Evolutionary conservation across 371 early-diverging fungal genomes (phyloP), one percentile per base, ranked within the genome.

Genomic region (Apophysomyces elegans): DNA sequence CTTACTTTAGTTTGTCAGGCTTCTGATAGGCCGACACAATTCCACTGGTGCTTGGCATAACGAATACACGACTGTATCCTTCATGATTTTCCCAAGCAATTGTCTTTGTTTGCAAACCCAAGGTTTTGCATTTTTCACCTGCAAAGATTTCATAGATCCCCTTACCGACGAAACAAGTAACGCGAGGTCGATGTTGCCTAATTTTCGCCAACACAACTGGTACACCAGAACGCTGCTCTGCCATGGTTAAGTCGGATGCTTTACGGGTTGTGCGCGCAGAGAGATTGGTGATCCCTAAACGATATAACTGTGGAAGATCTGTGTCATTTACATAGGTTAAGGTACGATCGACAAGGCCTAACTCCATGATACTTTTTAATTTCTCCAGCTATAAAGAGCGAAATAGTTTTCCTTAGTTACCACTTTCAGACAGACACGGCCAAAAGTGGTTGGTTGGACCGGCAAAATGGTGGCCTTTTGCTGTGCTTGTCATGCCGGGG

Each of bases 1-100:
- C 65, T 65, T 78, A 76, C 80, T 67, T 78, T 39, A 86, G 67
- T 65, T 88, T 91, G 18, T 86, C 89, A 14, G 80, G 64, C 62
- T 77, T 85, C 45, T 77, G 76, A 65, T 89, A 91, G 6, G 88
- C 80, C 2, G 87, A 76, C 18, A 89, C 88, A 12, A 88, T 70
- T 11, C 91, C 91, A 71, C 89, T 89, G 4, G 91, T 91, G 38
- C 90, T 90, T 9, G 91, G 91, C 86, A 91, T 90, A 45, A 87
- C 91, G 73, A 87, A 91, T 32, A 91, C 45, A 2, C 80, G 73
- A 13, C 86, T 83, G 5, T 75, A 65, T 2, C 78, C 79, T n/a
- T 66, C 46, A 2, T 65, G 56, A 46, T 68, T 44, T 6, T 41
- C 50, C 79, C 81, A 77, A 11, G 66, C 62, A 16, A 83, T 66